Evolutionary conservation across 495 filamentous ascomycete species (phyloP), one percentile per base, ranked within the genome.

Genomic region (Xylaria nigripes): DNA sequence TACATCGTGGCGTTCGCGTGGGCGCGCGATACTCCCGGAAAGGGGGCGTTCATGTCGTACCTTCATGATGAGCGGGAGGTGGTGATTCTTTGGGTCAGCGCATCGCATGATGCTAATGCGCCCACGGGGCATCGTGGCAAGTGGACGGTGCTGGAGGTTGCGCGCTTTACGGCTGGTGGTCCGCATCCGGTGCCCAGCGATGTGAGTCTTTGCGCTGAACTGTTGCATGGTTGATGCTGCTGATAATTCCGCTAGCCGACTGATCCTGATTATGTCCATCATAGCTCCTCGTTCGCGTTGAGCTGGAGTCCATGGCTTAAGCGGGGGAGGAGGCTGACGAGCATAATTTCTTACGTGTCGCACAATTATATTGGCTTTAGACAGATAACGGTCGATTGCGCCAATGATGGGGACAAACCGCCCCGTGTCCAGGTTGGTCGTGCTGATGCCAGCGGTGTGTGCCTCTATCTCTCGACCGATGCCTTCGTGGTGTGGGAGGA

Each of bases 401-500:
- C 32, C 13, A 45, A n/a, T 9, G 34, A 43, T 4, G 36, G 19
- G 48, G 18, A 67, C 62, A 9, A 41, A 57, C 16, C 23, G 52
- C 10, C 69, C 64, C 2, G 25, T 61, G 55, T 78, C 6, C 44
- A 56, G 0, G 56, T 71, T 1, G 59, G 53, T 16, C 38, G 52
- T n/a, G 44, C 50, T 9, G 72, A 76, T 44, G 53, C 51, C 0
- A 58, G 61, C 24, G 72, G 71, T 0, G 64, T 68, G 48, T 78
- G 75, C 43, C 49, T 76, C 10, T 62, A 70, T 56, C 57, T 76
- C 16, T 68, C 72, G 2, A 63, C 66, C 6, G 73, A 78, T 41
- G 63, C 69, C 0, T 76, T 76, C 51, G 64, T 78, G 2, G 68
- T 70, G 54, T 78, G 73, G 63, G 75, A 78, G 51, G 63, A 75